phyloP scores from a whole-genome alignment of 2,329 filamentous ascomycete species.

The Cercospora sesami region DNA sequence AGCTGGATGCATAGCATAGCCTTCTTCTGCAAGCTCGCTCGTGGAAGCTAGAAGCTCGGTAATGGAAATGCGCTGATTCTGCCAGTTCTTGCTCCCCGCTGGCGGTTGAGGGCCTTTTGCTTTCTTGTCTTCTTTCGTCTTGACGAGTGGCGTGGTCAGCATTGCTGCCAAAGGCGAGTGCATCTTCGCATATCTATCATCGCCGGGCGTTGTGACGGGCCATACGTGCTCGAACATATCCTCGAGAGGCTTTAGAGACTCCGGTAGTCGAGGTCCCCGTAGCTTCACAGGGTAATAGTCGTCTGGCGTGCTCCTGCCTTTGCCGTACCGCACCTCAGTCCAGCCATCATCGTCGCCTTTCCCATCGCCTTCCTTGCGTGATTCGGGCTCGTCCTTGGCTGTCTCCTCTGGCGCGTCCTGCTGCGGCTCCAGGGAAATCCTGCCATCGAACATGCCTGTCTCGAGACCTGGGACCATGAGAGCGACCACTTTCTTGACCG shows the following conservation, averaged over 20 bases:
- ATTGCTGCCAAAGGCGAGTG: slow-evolving; percentile 87
- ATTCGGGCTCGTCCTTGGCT: slow-evolving; percentile 5
- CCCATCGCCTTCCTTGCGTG: not conserved
- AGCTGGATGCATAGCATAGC: slow-evolving; percentile 81
- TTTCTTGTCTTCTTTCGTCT: slow-evolving; percentile 66
- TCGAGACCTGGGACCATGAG: slow-evolving; percentile 93
- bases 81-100: slow-evolving; percentile 65
- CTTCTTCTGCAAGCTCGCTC: slow-evolving; percentile 76
- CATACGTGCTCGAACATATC: slow-evolving; percentile 85
- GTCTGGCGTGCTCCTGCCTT: slow-evolving; percentile 46
- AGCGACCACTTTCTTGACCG: slow-evolving; percentile 73
- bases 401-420: not conserved
- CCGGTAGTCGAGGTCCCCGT: slow-evolving; percentile 44
- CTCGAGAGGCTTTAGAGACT: slow-evolving; percentile 61
- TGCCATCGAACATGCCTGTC: slow-evolving; percentile 78
- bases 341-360: slow-evolving; percentile 15
- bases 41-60: slow-evolving; percentile 72
- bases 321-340: slow-evolving; percentile 23
- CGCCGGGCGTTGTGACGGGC: slow-evolving; percentile 84
- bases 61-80: slow-evolving; percentile 76
- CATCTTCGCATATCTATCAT: slow-evolving; percentile 75
- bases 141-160: slow-evolving; percentile 71
- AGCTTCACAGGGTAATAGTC: slow-evolving; percentile 53
- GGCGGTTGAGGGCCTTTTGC: slow-evolving; percentile 61
- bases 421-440: slow-evolving; percentile 40